A percentile compares a stretch with the other conserved stretches of the same genome.
phyloP scores from a whole-genome alignment of 2,329 filamentous ascomycete genomes.

The Hysterium pulicare region DNA sequence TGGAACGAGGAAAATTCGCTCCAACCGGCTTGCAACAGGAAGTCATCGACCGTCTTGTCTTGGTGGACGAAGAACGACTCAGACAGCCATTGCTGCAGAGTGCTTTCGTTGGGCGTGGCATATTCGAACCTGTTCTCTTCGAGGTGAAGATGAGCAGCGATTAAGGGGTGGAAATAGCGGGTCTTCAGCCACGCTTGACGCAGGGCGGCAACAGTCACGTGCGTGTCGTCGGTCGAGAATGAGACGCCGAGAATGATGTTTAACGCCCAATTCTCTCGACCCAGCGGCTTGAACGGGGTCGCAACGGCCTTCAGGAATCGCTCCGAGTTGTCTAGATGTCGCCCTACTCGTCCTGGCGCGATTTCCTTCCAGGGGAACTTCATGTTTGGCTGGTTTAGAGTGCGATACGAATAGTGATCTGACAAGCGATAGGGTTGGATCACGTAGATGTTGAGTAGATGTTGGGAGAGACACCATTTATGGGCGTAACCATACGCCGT shows the following conservation, averaged over 20 bases:
- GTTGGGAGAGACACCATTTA: too few relatives aligned
- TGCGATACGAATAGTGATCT: too few relatives aligned
- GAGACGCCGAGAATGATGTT: slow-evolving; percentile 6
- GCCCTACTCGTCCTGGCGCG: not conserved
- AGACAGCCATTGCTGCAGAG: slow-evolving; percentile 1
- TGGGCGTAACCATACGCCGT: too few relatives aligned
- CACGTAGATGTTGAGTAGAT: too few relatives aligned
- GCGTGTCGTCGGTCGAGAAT: not conserved
- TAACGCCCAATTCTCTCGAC: slow-evolving; percentile 6
- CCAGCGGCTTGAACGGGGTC: not conserved
- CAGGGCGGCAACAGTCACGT: not conserved
- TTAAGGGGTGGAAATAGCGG: slow-evolving; percentile 5
- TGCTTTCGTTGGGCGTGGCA: slow-evolving; percentile 1
- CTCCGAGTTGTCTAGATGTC: not conserved
- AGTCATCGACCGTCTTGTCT: slow-evolving; percentile 2
- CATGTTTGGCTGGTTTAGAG: too few relatives aligned
- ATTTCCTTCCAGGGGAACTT: not conserved
- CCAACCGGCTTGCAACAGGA: slow-evolving; percentile 4
- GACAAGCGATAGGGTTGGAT: too few relatives aligned
- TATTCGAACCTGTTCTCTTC: slow-evolving; percentile 5
- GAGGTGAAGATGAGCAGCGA: slow-evolving; percentile 1
- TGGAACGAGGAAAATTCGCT: slow-evolving; percentile 2
- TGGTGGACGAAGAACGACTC: slow-evolving; percentile 6
- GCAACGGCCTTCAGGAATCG: not conserved
- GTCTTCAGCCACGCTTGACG: slow-evolving; percentile 3